Conservation (phyloP, 2,329 filamentous ascomycete genomes). For the Trichothecium sympodiale region DNA sequence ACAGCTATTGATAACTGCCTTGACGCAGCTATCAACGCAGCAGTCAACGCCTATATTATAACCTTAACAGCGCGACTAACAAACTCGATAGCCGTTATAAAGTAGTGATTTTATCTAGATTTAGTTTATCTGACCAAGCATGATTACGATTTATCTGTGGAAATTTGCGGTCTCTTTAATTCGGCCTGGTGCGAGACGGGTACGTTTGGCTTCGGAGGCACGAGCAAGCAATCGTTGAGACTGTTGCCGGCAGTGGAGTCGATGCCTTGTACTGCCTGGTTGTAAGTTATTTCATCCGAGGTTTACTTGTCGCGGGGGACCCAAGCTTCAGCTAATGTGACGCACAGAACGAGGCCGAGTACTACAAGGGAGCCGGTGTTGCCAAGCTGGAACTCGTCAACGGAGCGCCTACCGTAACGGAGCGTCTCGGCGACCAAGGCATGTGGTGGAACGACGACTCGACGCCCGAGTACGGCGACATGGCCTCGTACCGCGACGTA, state of each 20-base stretch:
- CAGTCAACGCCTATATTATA: too few relatives aligned
- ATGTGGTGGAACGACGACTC: constrained; percentile 24
- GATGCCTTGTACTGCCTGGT: constrained; percentile 25
- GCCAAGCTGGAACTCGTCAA: constrained; percentile 21
- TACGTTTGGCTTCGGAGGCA: constrained; percentile 25
- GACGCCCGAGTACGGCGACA: constrained; percentile 24
- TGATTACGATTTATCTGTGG: too few relatives aligned
- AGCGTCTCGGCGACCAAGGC: constrained; percentile 17
- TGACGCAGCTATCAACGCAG: too few relatives aligned
- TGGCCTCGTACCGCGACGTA: constrained; percentile 23
- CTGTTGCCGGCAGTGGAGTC: constrained; percentile 12
- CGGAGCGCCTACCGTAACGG: constrained; percentile 21
- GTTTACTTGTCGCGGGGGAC: not conserved
- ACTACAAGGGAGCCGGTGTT: constrained; percentile 23
- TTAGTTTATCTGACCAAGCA: too few relatives aligned
- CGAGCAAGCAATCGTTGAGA: constrained; percentile 26
- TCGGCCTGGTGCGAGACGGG: constrained; percentile 24
- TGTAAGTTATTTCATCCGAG: constrained; percentile 10
- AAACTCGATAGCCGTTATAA: too few relatives aligned
- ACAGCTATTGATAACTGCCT: too few relatives aligned
- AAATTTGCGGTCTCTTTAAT: too few relatives aligned
- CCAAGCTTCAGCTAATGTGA: not conserved
- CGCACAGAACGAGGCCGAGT: constrained; percentile 18
- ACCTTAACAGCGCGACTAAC: too few relatives aligned
- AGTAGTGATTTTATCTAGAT: too few relatives aligned